Base-by-base conservation (phyloP, 306 rosid species). In the Begonia peltatifolia region DNA sequence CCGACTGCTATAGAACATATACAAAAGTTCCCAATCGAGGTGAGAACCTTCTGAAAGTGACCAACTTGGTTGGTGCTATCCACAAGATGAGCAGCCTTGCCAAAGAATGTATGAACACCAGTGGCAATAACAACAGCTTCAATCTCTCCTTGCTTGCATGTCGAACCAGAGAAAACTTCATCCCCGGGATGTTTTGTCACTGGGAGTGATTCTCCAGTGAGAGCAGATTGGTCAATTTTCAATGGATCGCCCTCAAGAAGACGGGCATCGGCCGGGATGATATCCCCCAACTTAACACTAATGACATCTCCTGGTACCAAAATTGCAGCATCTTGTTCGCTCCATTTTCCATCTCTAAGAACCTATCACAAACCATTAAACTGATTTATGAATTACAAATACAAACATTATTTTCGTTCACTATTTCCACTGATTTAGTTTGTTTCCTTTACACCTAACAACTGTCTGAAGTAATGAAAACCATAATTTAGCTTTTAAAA, bases 31-130 rank as follows among this genome's bases (percentile, higher is more conserved):
- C 99, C 99, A 68, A 90, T 90, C 20, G 99, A 71, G 1, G 93
- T 75, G 54, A 90, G 95, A 59, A 90, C 99, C 67, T 65, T 86
- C 65, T 90, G 99, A 81, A 90, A 90, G 71, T 90, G 99, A n/a
- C 99, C 99, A 66, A 90, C 99, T 75, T 90, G 92, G 77, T 90
- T 83, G 42, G 99, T 90, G 61, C 92, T 90, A 62, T 90, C 99
- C 47, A 90, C 99, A 53, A 90, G 92, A 62, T 90, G 99, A 35
- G 99, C 99, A 22, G 99, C 99, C 80, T 90, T 90, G 48, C 99
- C 99, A 0, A 90, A 90, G 73, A 90, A 90, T 41, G 99, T 90
- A 68, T 90, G 99, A 36, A 90, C 99, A 41, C 99, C 99, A 8
- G 99, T 90, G 66, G 99, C 99, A 48, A 90, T 90, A 47, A 90